Evolutionary conservation across 2,329 filamentous ascomycete species (phyloP).

Genomic region (Fusarium tricinctum): DNA sequence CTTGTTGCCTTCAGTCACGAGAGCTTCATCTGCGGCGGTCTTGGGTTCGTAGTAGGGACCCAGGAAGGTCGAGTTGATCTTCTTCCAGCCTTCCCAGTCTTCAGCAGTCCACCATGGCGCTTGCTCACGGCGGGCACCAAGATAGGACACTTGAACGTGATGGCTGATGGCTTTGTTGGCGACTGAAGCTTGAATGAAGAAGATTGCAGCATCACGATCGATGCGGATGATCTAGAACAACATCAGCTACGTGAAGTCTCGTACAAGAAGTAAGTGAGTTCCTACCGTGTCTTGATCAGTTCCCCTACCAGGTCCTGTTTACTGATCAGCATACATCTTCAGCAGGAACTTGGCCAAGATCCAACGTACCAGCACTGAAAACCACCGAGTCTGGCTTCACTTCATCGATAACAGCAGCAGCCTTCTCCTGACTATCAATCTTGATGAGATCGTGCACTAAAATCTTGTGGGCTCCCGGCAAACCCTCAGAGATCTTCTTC

Average conservation of each 20-base stretch:
- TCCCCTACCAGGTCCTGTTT: slow-evolving; percentile 44
- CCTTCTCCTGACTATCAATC: slow-evolving; percentile 70
- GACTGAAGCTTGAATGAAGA: slow-evolving; percentile 45
- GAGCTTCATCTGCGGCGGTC: slow-evolving; percentile 66
- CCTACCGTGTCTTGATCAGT: slow-evolving; percentile 58
- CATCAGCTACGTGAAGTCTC: slow-evolving; percentile 18
- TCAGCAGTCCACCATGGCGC: slow-evolving; percentile 66
- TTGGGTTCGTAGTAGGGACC: slow-evolving; percentile 68
- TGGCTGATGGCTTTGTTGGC: slow-evolving; percentile 59
- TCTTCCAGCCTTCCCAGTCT: slow-evolving; percentile 57
- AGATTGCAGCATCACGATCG: slow-evolving; percentile 47
- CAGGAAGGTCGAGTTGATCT: slow-evolving; percentile 58
- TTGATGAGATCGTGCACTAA: slow-evolving; percentile 77
- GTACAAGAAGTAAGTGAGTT: background rate
- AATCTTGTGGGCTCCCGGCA: slow-evolving; percentile 72
- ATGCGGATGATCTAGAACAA: slow-evolving; percentile 43
- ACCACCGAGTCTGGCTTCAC: slow-evolving; percentile 73
- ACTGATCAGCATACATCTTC: slow-evolving; percentile 24
- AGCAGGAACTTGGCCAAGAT: background rate
- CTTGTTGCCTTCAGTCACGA: slow-evolving; percentile 60
- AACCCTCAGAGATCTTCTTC: slow-evolving; percentile 66
- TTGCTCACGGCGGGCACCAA: slow-evolving; percentile 63
- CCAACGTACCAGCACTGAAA: slow-evolving; percentile 66
- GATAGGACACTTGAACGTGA: slow-evolving; percentile 72
- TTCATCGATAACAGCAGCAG: slow-evolving; percentile 65